Evolutionary conservation across 768 basidiomycete species (phyloP), one percentile per base, ranked within the genome.

Genomic region (Chlorophyllum brunneum): DNA sequence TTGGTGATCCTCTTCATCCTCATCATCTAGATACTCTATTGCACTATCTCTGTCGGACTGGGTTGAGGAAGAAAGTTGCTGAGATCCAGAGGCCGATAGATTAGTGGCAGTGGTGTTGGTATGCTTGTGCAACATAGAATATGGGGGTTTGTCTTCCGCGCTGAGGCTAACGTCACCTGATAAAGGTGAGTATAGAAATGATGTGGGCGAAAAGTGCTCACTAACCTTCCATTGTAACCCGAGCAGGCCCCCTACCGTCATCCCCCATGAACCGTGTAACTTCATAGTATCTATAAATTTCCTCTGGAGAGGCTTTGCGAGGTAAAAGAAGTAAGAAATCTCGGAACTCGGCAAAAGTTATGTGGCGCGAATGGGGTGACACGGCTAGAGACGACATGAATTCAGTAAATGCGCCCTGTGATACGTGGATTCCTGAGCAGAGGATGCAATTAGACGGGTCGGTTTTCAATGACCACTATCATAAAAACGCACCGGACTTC

Each of bases 311-410:
- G 23, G 78, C 82, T 65, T 80, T 85, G 56, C 91, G 82, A 48
- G 95, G 92, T 58, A 95, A 68, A 45, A 95, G 78, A 34, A 95
- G 78, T 54, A 97, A 77, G 67, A 92, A 95, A 70, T 95, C 88
- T 36, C 95, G 78, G 65, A 95, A 97, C 62, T 95, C 86, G 48
- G 76, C 72, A 69, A 95, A 98, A 54, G 76, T 83, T 67, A 95
- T 79, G 11, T 70, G 63, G 67, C 81, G 80, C 8, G 85, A 81
- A 58, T 85, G 77, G 10, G 84, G 79, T 34, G 85, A 82, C n/a
- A 80, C 74, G 6, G 92, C 83, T 54, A 95, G 76, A 62, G 77
- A 84, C 29, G 80, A 73, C 68, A 95, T 88, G 65, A 97, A 92
- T 53, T 97, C 90, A 36, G 79, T 67, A 24, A 94, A 70, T n/a